These are phyloP conservation scores for Hypoxylon sp. DNA, from an alignment of 2,329 filamentous ascomycete species.

Conservation along the genomic window DNA sequence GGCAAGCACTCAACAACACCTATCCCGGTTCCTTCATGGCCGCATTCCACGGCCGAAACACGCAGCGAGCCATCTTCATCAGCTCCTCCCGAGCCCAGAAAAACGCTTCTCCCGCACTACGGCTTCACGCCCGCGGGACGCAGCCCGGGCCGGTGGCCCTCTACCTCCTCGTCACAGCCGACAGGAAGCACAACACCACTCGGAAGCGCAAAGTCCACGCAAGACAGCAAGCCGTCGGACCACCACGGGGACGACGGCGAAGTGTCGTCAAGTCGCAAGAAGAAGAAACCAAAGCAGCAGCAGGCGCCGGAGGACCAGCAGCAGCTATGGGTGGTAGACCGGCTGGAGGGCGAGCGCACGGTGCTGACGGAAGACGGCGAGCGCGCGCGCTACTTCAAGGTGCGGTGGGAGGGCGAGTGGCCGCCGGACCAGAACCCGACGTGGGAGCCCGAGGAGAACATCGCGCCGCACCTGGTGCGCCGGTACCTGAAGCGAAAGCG, in stretches of 20 bases:
- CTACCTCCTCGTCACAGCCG: background rate
- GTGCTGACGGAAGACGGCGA: slow-evolving; percentile 49
- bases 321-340: slow-evolving; percentile 53
- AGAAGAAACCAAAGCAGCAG: slow-evolving; percentile 36
- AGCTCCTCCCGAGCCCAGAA: slow-evolving; percentile 8
- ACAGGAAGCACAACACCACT: background rate
- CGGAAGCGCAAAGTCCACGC: background rate
- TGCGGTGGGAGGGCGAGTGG: slow-evolving; percentile 66
- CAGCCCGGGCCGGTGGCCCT: slow-evolving; percentile 30
- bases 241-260: background rate
- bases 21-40: slow-evolving; percentile 25
- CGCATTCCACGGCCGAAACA: slow-evolving; percentile 11
- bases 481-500: slow-evolving; percentile 51
- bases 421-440: slow-evolving; percentile 63
- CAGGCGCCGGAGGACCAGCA: slow-evolving; percentile 34
- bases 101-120: slow-evolving; percentile 14
- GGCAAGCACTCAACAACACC: slow-evolving; percentile 20
- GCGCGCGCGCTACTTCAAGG: slow-evolving; percentile 56
- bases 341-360: slow-evolving; percentile 53
- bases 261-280: slow-evolving; percentile 11
- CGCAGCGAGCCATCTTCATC: slow-evolving; percentile 5
- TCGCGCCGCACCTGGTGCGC: slow-evolving; percentile 52
- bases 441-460: slow-evolving; percentile 64
- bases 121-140: slow-evolving; percentile 43
- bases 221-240: slow-evolving; percentile 1